Evolutionary conservation across 495 filamentous ascomycete species (phyloP).

Genomic region (Aspergillus sclerotiicarbonarius): DNA sequence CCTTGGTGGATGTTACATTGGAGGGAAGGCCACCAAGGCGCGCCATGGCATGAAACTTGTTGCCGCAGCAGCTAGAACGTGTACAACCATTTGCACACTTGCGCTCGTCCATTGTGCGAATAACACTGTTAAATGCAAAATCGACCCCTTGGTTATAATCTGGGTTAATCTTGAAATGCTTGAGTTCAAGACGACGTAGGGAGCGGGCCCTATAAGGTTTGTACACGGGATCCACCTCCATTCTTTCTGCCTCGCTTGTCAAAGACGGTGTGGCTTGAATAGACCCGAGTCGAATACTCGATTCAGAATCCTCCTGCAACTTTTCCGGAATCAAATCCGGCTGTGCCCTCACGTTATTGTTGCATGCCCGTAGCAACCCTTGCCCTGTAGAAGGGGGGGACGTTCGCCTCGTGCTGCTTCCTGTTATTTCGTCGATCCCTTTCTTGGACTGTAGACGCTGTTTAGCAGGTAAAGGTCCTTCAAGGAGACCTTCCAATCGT

Average conservation of each 20-base stretch:
- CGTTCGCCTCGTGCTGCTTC: background rate
- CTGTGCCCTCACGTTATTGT: background rate
- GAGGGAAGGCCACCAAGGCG: constrained; percentile 35
- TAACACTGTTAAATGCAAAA: constrained; percentile 71
- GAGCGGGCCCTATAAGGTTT: constrained; percentile 53
- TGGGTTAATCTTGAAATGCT: constrained; percentile 86
- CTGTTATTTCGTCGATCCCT: background rate
- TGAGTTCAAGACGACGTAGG: constrained; percentile 48
- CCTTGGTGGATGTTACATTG: constrained; percentile 19
- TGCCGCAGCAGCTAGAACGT: constrained; percentile 73
- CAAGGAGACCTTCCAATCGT: constrained; percentile 40
- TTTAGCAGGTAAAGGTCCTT: constrained; percentile 31
- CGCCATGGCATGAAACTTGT: constrained; percentile 64
- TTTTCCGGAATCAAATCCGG: background rate
- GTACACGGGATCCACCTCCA: constrained; percentile 28
- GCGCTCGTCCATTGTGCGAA: constrained; percentile 71
- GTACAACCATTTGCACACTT: constrained; percentile 77
- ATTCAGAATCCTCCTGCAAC: no score
- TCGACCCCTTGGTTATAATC: constrained; percentile 66
- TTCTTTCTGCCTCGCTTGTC: background rate
- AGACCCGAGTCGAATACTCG: background rate
- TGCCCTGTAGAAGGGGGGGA: background rate
- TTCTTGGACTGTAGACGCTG: constrained; percentile 15
- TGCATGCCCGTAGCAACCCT: no score
- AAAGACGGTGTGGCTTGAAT: background rate